Base-by-base conservation (phyloP, 129 eudicot species). In the Chrysanthemum lavandulifolium region DNA sequence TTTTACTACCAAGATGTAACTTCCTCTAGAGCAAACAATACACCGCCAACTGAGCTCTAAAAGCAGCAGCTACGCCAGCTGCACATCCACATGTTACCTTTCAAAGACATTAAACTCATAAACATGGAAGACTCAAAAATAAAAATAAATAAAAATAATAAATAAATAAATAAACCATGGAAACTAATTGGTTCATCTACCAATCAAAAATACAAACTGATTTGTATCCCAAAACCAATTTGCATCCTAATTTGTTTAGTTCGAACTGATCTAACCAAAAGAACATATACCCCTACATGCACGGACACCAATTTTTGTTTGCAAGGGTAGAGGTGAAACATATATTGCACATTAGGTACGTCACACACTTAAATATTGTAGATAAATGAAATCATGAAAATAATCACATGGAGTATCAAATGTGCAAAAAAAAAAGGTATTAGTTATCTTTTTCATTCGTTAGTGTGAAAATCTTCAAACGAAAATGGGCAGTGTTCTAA, bases 41-140 rank as follows among this genome's bases (percentile, higher is more conserved):
- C 98, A 77, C 98, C 98, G n/a, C 98, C 98, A 75, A 94, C 98
- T 10, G 98, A 83, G 98, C 98, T 88, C 98, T 90, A 67, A 94
- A 94, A 73, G 98, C 98, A 86, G 98, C 97, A 84, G 98, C 97
- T 50, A 94, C 98, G 65, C 98, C 98, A 79, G 98, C 98, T 78
- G 98, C 98, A 90, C 98, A 94, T 86, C 98, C 98, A 83, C 98
- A 94, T 80, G 98, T 94, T 74, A 94, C 98, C 98, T 94, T 92
- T 89, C 83, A 82, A 80, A 82, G 75, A 87, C 61, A 81, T 73
- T 59, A 78, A 80, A 86, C 68, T 78, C 52, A 6, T 25, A 57
- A 67, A 19, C 40, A 68, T 61, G 65, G 54, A n/a, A 77, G 71
- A 77, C 6, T 27, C 0, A 7, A 2, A 5, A 58, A 59, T 51